Evolutionary conservation across 805 yeast genomes (phyloP).

Genomic region (Sporopachydermia quercuum): DNA sequence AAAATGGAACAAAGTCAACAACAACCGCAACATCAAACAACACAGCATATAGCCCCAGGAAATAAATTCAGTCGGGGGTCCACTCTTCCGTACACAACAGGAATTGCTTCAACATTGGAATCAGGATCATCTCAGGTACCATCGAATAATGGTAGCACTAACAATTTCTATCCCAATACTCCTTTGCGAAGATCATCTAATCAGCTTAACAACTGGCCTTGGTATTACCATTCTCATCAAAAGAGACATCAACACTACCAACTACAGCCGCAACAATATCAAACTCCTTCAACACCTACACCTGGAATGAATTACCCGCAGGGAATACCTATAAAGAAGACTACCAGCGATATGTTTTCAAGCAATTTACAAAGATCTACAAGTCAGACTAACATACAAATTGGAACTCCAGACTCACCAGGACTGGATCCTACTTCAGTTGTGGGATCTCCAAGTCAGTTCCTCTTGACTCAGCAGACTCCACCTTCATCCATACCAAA

Average conservation of each 20-base stretch:
- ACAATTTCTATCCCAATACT: background rate
- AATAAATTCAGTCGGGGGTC: background rate
- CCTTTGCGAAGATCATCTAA: background rate
- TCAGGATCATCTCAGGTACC: background rate
- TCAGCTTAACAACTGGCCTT: background rate
- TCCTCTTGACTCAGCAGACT: background rate
- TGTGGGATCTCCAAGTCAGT: background rate
- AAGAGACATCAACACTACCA: slow-evolving; percentile 41
- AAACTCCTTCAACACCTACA: background rate
- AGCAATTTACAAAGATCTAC: background rate
- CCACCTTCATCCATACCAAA: background rate
- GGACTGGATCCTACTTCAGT: background rate
- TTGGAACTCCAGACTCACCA: background rate
- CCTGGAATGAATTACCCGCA: background rate
- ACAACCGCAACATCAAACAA: background rate
- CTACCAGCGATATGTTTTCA: background rate
- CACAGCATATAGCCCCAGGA: background rate
- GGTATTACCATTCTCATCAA: slow-evolving; percentile 11
- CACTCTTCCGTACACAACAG: background rate
- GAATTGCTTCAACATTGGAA: background rate
- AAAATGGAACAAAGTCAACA: background rate
- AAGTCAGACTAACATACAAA: background rate
- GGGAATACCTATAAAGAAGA: background rate
- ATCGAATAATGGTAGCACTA: background rate
- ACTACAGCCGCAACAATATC: too few relatives aligned